Conservation (phyloP, 2,329 filamentous ascomycete species). For the Trichophyton rubrum region DNA sequence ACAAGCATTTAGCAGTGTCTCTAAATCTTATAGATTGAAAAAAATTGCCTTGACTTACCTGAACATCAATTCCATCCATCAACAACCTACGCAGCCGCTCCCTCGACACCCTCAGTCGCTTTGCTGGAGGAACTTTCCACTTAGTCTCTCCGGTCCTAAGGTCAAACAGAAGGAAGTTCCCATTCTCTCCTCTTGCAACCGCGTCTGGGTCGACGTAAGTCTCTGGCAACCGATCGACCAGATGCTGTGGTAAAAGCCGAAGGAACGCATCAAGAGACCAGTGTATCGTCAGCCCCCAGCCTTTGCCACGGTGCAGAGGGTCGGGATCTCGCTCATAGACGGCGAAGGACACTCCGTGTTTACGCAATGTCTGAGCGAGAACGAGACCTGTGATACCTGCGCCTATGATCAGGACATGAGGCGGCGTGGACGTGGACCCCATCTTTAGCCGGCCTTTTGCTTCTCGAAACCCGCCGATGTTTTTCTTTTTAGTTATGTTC, state of each 20-base stretch:
- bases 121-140: slow-evolving; percentile 34
- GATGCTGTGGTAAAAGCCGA: slow-evolving; percentile 1
- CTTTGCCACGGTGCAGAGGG: slow-evolving; percentile 4
- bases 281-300: slow-evolving; percentile 49
- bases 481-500: neutral
- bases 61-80: slow-evolving; percentile 35
- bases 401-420: slow-evolving; percentile 29
- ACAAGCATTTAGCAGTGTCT: neutral
- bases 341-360: slow-evolving; percentile 5
- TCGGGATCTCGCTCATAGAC: slow-evolving; percentile 8
- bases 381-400: slow-evolving; percentile 28
- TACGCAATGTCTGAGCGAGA: slow-evolving; percentile 28
- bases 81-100: slow-evolving; percentile 37
- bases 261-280: slow-evolving; percentile 32
- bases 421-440: slow-evolving; percentile 15
- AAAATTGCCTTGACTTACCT: slow-evolving; percentile 23
- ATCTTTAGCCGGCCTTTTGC: neutral
- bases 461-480: neutral
- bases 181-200: slow-evolving; percentile 35
- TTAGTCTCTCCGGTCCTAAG: slow-evolving; percentile 39
- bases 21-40: neutral
- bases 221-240: slow-evolving; percentile 30
- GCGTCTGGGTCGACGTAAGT: slow-evolving; percentile 44
- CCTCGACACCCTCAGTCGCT: slow-evolving; percentile 39
- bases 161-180: slow-evolving; percentile 45